Conservation (phyloP, 1,284 basidiomycete species). For the Fomitopsis schrenkii region DNA sequence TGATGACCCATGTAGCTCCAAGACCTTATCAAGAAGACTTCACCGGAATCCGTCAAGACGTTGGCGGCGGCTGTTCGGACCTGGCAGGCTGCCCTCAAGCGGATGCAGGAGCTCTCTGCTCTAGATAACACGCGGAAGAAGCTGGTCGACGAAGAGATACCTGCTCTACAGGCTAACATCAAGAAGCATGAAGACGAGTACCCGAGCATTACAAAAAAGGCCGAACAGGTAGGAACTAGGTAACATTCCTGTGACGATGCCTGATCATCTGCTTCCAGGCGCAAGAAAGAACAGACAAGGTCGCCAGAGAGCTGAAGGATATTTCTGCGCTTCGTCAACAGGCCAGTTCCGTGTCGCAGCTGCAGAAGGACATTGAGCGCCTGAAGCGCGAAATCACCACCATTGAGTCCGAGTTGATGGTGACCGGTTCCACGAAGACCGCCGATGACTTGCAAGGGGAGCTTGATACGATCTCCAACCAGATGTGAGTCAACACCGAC, state of each 20-base stretch:
- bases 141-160: constrained; percentile 59
- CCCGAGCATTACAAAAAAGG: constrained; percentile 44
- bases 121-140: constrained; percentile 48
- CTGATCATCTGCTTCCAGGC: constrained; percentile 32
- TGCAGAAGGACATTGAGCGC: constrained; percentile 62
- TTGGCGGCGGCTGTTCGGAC: constrained; percentile 46
- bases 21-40: constrained; percentile 48
- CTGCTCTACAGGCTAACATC: constrained; percentile 63
- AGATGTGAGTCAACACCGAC: constrained; percentile 53
- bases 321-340: constrained; percentile 63
- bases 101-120: constrained; percentile 56
- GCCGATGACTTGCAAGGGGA: constrained; percentile 82
- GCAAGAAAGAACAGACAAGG: constrained; percentile 38
- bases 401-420: constrained; percentile 67
- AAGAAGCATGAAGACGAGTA: constrained; percentile 51
- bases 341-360: constrained; percentile 57
- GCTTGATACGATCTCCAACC: constrained; percentile 54
- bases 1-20: constrained; percentile 38
- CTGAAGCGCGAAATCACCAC: constrained; percentile 61
- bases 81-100: constrained; percentile 61
- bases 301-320: constrained; percentile 59
- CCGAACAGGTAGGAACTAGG: constrained; percentile 50
- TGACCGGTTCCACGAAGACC: constrained; percentile 76
- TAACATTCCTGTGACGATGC: neutral
- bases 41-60: constrained; percentile 35